A percentile compares a stretch with the other conserved stretches of the same genome.
Evolutionary conservation across 2,329 filamentous ascomycete species (phyloP).

Genomic region (Aspergillus versicolor): DNA sequence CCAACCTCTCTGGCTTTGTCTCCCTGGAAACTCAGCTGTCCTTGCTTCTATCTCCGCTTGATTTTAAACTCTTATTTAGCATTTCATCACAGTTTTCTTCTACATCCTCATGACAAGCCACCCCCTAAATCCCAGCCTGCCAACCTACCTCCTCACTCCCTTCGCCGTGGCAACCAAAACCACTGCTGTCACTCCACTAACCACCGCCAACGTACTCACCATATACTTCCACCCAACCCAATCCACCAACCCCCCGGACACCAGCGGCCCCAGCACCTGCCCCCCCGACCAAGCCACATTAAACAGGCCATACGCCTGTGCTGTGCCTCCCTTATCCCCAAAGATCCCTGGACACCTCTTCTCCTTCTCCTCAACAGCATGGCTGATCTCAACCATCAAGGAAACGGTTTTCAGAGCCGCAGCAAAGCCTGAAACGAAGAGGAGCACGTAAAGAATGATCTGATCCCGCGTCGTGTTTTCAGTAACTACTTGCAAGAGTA

Average conservation of each 20-base stretch:
- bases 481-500: conserved; percentile 64
- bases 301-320: conserved; percentile 59
- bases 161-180: conserved; percentile 30
- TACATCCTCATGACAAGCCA: background rate
- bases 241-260: conserved; percentile 49
- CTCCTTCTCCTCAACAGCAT: conserved; percentile 56
- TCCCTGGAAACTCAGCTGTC: background rate
- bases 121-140: background rate
- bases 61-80: background rate
- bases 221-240: conserved; percentile 54
- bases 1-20: too few relatives aligned
- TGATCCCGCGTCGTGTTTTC: conserved; percentile 59
- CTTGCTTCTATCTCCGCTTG: background rate
- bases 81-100: background rate
- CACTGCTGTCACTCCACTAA: conserved; percentile 50
- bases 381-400: conserved; percentile 68
- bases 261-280: conserved; percentile 52
- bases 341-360: conserved; percentile 50
- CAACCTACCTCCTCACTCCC: background rate
- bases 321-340: conserved; percentile 56
- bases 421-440: conserved; percentile 59
- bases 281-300: conserved; percentile 55
- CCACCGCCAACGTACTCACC: conserved; percentile 50
- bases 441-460: conserved; percentile 61
- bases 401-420: conserved; percentile 61